A percentile compares a stretch with the other conserved stretches of the same genome.
Conservation (phyloP, 2,329 filamentous ascomycete genomes). For the Fusarium sp. region DNA sequence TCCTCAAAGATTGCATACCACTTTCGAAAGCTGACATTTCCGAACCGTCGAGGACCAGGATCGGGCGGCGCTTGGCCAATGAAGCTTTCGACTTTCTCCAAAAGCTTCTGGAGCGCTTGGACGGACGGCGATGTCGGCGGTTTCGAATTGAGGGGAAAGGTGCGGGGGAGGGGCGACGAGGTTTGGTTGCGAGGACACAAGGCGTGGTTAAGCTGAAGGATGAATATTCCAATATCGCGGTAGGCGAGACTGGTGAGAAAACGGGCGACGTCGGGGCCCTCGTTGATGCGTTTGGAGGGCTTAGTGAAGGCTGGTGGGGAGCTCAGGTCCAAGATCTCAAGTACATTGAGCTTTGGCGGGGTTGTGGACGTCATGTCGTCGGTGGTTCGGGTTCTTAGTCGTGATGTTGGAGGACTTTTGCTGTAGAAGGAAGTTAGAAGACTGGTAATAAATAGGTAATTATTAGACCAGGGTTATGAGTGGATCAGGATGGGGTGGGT, state of each 20-base stretch:
- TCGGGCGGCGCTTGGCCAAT: constrained; percentile 86
- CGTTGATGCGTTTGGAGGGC: constrained; percentile 86
- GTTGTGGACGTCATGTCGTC: constrained; percentile 38
- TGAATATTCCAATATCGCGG: constrained; percentile 84
- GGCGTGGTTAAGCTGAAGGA: constrained; percentile 89
- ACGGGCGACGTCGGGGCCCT: constrained; percentile 80
- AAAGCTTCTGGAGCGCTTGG: constrained; percentile 71
- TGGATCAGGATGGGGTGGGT: not conserved
- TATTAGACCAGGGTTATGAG: not conserved
- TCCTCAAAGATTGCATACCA: constrained; percentile 81
- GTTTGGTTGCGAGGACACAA: constrained; percentile 77
- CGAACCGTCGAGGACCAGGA: constrained; percentile 87
- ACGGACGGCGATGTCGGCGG: constrained; percentile 64
- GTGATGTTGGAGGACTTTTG: too few relatives aligned
- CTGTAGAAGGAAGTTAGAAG: not conserved
- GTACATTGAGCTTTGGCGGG: constrained; percentile 44
- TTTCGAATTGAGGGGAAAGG: constrained; percentile 57
- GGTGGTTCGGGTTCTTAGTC: not conserved
- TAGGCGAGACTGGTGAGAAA: constrained; percentile 89
- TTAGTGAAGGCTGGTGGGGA: constrained; percentile 66
- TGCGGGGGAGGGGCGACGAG: constrained; percentile 46
- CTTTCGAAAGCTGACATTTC: constrained; percentile 88
- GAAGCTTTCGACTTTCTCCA: constrained; percentile 72
- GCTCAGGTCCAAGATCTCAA: constrained; percentile 61
- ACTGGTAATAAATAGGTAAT: not conserved